Evolutionary conservation across 345 rosid genomes (phyloP), one percentile per base, ranked within the genome.

Genomic region (Brassica rapa): DNA sequence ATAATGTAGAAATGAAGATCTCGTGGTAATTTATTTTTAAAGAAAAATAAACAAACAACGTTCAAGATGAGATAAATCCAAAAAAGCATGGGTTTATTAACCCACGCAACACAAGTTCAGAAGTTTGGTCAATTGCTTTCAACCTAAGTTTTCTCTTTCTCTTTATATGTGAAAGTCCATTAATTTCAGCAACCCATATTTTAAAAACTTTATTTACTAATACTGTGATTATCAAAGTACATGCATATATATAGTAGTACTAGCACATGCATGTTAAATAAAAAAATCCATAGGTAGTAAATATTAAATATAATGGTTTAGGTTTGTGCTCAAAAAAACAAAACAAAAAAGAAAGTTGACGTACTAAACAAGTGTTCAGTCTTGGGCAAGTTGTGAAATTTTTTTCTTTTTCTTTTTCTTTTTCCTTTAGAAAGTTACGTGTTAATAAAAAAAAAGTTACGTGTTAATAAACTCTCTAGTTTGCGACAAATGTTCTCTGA

Each of bases 71-170:
- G 73, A 72, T 3, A 72, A 32, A 71, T 66, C 77, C 70, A 72
- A 33, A 23, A 72, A n/a, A 19, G 43, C 74, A 6, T 80, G 65
- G 79, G 79, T 3, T 62, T 53, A 62, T 62, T 62, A 63, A 74
- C 66, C 79, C 75, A 69, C 29, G 61, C 60, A 70, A 73, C 72
- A 67, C 71, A 56, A 74, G 78, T 49, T 73, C 21, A 75, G 63
- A 81, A 76, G 21, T 80, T 68, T 84, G 74, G 85, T 82, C 86
- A 83, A 85, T 83, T 32, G 43, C 88, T 84, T 84, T 77, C 56
- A 77, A 75, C 68, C 76, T 75, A 85, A 84, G 86, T 73, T 86
- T 77, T 73, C 75, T 29, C 60, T 16, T 29, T 77, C 82, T 86
- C 86, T 83, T 85, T 83, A 8, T 75, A 80, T 81, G 88, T 83